Evolutionary conservation across 2,329 filamentous ascomycete species (phyloP).

Genomic region (Xenoacremonium recifei): DNA sequence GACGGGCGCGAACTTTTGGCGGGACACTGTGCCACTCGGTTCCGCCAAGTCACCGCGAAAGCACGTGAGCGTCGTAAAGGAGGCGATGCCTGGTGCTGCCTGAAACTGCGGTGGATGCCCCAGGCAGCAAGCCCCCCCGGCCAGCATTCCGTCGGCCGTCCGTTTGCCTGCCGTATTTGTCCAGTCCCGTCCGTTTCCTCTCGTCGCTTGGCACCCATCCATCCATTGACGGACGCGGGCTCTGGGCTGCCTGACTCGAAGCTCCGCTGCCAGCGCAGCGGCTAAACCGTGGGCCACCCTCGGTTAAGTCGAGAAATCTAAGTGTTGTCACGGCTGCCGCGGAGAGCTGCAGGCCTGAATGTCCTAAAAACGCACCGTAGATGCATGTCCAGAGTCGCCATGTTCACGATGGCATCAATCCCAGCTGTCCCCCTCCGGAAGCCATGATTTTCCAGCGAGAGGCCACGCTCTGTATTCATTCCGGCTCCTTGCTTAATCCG

Average conservation of each 20-base stretch:
- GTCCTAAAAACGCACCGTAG: too few species aligned
- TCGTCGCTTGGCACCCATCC: too few species aligned
- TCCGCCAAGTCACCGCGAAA: slow-evolving; percentile 42
- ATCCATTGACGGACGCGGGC: neutral
- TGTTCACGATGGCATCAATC: too few species aligned
- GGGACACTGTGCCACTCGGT: slow-evolving; percentile 29
- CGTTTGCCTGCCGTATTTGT: slow-evolving; percentile 16
- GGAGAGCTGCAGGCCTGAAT: too few species aligned
- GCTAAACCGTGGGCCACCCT: slow-evolving; percentile 28
- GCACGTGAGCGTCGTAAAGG: slow-evolving; percentile 38
- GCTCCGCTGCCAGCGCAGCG: slow-evolving; percentile 9
- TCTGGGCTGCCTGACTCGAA: neutral
- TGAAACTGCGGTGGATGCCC: neutral
- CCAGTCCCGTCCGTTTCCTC: too few species aligned
- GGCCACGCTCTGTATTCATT: too few species aligned
- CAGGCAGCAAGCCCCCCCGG: slow-evolving; percentile 7
- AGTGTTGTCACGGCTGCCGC: neutral
- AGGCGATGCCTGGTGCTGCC: neutral
- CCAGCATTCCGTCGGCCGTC: slow-evolving; percentile 9
- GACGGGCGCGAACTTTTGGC: slow-evolving; percentile 40
- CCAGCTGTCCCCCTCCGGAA: neutral
- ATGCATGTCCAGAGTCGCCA: too few species aligned
- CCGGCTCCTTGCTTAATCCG: too few species aligned
- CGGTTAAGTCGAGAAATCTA: slow-evolving; percentile 29
- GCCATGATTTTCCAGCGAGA: slow-evolving; percentile 1